phyloP scores from a whole-genome alignment of 371 early-diverging fungal genomes.

The Lichtheimia ramosa region DNA sequence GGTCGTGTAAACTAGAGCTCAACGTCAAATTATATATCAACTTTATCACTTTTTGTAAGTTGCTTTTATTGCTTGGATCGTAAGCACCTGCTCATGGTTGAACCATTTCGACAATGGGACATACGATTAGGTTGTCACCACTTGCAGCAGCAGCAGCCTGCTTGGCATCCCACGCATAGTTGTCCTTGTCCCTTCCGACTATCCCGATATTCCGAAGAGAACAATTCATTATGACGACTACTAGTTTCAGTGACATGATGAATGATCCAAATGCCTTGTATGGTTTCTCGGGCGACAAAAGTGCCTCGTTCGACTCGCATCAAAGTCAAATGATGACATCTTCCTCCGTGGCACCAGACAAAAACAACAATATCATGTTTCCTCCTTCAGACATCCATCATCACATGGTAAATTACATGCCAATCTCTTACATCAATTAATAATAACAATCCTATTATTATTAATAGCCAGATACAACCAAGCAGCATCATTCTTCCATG shows the following conservation, averaged over 20 bases:
- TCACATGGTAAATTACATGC: slow-evolving; percentile 5
- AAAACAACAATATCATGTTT: not conserved
- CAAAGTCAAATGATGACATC: slow-evolving; percentile 15
- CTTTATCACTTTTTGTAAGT: too few relatives aligned
- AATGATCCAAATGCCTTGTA: slow-evolving; percentile 4
- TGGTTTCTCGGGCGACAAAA: not conserved
- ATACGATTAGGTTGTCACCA: too few relatives aligned
- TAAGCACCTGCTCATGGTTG: too few relatives aligned
- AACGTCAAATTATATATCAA: too few relatives aligned
- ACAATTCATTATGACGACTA: slow-evolving; percentile 3
- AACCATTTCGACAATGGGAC: too few relatives aligned
- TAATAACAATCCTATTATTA: not conserved
- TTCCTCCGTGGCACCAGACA: slow-evolving; percentile 7
- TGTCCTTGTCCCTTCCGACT: slow-evolving; percentile 2
- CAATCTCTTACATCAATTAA: not conserved
- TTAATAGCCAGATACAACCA: too few relatives aligned
- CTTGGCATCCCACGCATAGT: too few relatives aligned
- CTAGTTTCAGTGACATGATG: slow-evolving; percentile 19
- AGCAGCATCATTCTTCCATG: not conserved
- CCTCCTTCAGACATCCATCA: not conserved
- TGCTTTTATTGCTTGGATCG: too few relatives aligned
- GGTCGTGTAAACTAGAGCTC: too few relatives aligned
- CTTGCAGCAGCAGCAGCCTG: too few relatives aligned
- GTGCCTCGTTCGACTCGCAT: slow-evolving; percentile 7
- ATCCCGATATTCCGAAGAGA: slow-evolving; percentile 13